A percentile compares a stretch with the other conserved stretches of the same genome.
phyloP scores from a whole-genome alignment of 208 protist species.

The Acanthamoeba culbertsoni region DNA sequence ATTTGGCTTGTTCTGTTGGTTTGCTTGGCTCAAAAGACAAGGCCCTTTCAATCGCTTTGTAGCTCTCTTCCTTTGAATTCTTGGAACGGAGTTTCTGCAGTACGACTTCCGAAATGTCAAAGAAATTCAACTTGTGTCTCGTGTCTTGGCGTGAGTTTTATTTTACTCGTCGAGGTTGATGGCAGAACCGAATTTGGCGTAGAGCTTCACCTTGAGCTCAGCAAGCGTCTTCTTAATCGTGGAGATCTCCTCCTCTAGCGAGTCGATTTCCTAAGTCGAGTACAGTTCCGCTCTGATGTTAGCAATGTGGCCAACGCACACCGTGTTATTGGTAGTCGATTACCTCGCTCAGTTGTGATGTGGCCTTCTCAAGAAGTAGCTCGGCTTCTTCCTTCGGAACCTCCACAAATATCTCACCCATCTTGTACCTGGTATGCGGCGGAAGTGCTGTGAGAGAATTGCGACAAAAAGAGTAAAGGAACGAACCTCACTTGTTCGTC shows the following conservation, averaged over 20 bases:
- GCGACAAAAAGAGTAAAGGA: not conserved
- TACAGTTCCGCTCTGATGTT: not conserved
- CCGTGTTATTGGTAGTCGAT: not conserved
- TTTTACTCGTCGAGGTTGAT: constrained; percentile 62
- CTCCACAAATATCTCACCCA: constrained; percentile 59
- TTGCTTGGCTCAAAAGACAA: not conserved
- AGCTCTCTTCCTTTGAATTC: not conserved
- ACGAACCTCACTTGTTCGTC: constrained; percentile 2
- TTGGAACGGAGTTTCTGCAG: not conserved
- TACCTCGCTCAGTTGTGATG: not conserved
- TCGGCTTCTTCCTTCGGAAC: constrained; percentile 22
- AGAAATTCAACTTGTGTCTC: not conserved
- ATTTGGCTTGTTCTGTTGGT: not conserved
- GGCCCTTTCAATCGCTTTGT: not conserved
- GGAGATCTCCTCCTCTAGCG: not conserved
- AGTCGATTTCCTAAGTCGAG: not conserved
- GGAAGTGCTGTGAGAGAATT: not conserved
- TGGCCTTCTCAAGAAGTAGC: constrained; percentile 35
- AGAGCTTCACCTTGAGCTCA: constrained; percentile 61
- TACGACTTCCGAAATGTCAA: not conserved
- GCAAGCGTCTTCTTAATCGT: constrained; percentile 54
- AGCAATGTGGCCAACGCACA: not conserved
- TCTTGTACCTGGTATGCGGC: not conserved
- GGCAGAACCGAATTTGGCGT: constrained; percentile 55
- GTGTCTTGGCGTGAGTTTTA: not conserved